Base-by-base conservation (phyloP, 495 filamentous ascomycete species). In the Penicillium maclennaniae region DNA sequence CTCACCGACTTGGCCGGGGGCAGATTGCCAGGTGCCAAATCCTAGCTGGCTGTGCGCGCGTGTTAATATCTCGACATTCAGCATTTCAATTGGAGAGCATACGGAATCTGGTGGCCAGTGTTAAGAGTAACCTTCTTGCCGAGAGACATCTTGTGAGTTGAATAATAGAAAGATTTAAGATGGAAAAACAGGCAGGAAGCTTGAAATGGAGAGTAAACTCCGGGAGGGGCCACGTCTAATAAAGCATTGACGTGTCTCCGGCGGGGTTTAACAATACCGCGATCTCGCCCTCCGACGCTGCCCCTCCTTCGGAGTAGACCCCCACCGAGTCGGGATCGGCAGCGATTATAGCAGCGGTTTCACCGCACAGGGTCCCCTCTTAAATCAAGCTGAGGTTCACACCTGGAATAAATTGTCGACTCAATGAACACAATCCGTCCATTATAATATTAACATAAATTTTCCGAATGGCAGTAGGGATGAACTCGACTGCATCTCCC, bases 21-120 rank as follows among this genome's bases (percentile, higher is more conserved):
- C 71, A 26, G 77, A 74, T 53, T 79, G 77, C 79, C 79, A 83
- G 55, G 79, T 83, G 49, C 79, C 79, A 45, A 81, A 74, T 51
- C 79, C 79, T 62, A 81, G 58, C 52, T 69, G 68, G 54, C 73
- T 76, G 47, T 16, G 10, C 3, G 21, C 3, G 21, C 15, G 15
- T 0, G 34, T 55, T 43, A 60, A 54, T 43, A 21, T 45, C 7
- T 1, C n/a, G 34, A 16, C 19, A 25, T 44, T 21, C 6, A 52
- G 45, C 27, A 31, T 39, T 43, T 41, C 37, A 34, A 10, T 34
- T 17, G 12, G 40, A 49, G 25, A 26, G 66, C 73, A 26, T 69
- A 76, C 73, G 73, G 72, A 65, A 76, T 73, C 58, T 67, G 41
- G 51, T 65, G 56, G 50, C 73, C 73, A 47, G 71, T 63, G 70